These are phyloP conservation scores for Pascua sp. DNA, from an alignment of 1,284 basidiomycete genomes.

Conservation along the genomic window DNA sequence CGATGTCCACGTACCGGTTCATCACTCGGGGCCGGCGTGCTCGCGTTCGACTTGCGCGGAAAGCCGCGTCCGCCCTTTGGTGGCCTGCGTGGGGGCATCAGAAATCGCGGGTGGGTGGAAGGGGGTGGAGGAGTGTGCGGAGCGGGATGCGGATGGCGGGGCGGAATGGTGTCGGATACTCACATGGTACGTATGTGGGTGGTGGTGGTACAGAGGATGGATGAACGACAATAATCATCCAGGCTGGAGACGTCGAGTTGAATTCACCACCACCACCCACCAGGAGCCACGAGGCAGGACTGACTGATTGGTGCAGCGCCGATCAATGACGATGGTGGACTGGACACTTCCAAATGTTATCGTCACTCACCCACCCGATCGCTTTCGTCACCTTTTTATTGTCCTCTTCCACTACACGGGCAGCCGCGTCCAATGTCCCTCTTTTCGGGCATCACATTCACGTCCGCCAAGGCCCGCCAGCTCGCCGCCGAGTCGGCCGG, in stretches of 20 bases:
- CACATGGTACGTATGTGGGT: no score
- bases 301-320: no score
- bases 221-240: no score
- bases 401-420: not conserved
- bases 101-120: not conserved
- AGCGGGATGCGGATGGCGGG: no score
- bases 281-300: no score
- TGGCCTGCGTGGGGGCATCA: constrained; percentile 7
- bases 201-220: no score
- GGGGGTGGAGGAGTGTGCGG: no score
- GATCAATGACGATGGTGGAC: not conserved
- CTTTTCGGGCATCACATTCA: constrained; percentile 46
- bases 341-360: not conserved
- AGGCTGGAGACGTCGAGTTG: no score
- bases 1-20: constrained; percentile 18
- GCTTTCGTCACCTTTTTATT: no score
- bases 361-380: not conserved
- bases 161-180: no score
- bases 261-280: no score
- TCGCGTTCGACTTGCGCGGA: constrained; percentile 37
- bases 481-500: constrained; percentile 16
- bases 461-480: constrained; percentile 18
- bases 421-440: constrained; percentile 33
- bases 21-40: constrained; percentile 33
- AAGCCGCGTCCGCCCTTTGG: constrained; percentile 10